Evolutionary conservation across 2,329 filamentous ascomycete species (phyloP), one percentile per base, ranked within the genome.

Genomic region (Aspergillus aculeatinus): DNA sequence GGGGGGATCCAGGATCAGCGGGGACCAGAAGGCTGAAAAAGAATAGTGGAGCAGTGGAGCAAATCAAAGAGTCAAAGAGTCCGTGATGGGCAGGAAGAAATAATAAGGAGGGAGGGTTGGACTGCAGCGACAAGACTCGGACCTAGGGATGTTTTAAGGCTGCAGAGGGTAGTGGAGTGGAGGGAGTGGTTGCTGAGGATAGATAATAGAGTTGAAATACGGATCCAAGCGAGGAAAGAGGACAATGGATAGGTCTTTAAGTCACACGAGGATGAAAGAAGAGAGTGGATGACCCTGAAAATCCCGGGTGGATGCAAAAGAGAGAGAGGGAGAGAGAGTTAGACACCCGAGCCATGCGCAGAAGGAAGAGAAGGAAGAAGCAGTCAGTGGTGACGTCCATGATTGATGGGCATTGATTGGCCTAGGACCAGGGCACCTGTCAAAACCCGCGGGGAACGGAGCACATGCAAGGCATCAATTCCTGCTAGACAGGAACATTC

Each of bases 371-470:
- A 56, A 57, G 48, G 60, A 60, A 59, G 39, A 51, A 58, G 49
- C 59, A 55, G 33, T 35, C 33, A 60, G 48, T 51, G 49, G 48
- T 60, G 49, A 62, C 59, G 55, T 59, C 29, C 35, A 49, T 60
- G 59, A 66, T 49, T 60, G 59, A 66, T 66, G 65, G 64, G 63
- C n/a, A 66, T 49, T 60, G 59, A 66, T 66, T 66, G 64, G 64
- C 21, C 57, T 51, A 53, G 64, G 63, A 21, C 57, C 54, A 53
- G 58, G 52, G 50, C 62, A 59, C 27, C 39, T 44, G 52, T 29
- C 21, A 42, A 55, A 44, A 21, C 42, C 51, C 50, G 39, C 39
- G 27, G 29, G 48, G 59, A 25, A 47, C 21, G 31, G 55, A 53
- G 53, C 54, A 64, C 59, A 56, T 60, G 51, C 52, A 55, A 48